These are phyloP conservation scores for Glonium stellatum DNA, from an alignment of 495 filamentous ascomycete genomes.

Conservation along the genomic window DNA sequence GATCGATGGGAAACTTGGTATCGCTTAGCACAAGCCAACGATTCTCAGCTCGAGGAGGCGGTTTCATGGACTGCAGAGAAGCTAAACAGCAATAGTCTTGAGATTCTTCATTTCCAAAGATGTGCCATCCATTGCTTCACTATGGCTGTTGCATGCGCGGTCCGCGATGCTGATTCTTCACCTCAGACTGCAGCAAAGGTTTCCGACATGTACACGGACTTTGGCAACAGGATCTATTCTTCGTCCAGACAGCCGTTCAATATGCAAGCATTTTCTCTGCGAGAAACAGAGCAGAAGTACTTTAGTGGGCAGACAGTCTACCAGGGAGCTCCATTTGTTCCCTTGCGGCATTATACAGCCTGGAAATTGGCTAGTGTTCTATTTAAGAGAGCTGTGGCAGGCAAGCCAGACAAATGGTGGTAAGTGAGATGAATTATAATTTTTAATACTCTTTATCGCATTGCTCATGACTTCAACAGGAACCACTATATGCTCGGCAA, in stretches of 20 bases:
- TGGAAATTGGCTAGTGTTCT: constrained; percentile 81
- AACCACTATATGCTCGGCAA: constrained; percentile 88
- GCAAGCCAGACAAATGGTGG: constrained; percentile 80
- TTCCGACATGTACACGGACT: constrained; percentile 80
- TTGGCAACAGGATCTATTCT: constrained; percentile 81
- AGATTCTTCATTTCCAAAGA: constrained; percentile 70
- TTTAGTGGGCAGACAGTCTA: constrained; percentile 72
- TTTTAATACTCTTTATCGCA: not conserved
- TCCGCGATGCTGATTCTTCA: constrained; percentile 53
- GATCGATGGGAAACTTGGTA: constrained; percentile 97
- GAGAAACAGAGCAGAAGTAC: constrained; percentile 58
- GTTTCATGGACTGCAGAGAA: constrained; percentile 95
- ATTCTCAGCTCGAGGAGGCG: constrained; percentile 83
- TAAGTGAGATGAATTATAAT: constrained; percentile 39
- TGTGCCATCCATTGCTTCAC: constrained; percentile 87
- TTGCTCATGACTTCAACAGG: constrained; percentile 37
- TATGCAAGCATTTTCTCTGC: constrained; percentile 56
- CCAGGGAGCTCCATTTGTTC: constrained; percentile 60
- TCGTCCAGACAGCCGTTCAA: constrained; percentile 85
- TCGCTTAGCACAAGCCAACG: constrained; percentile 83
- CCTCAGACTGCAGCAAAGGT: constrained; percentile 59
- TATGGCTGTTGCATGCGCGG: constrained; percentile 73
- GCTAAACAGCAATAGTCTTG: constrained; percentile 74
- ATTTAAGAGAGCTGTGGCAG: constrained; percentile 65
- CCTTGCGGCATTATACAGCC: constrained; percentile 66